These are phyloP conservation scores for Halophytophthora polymorphica DNA, from an alignment of 352 stramenopile genomes.

Conservation along the genomic window DNA sequence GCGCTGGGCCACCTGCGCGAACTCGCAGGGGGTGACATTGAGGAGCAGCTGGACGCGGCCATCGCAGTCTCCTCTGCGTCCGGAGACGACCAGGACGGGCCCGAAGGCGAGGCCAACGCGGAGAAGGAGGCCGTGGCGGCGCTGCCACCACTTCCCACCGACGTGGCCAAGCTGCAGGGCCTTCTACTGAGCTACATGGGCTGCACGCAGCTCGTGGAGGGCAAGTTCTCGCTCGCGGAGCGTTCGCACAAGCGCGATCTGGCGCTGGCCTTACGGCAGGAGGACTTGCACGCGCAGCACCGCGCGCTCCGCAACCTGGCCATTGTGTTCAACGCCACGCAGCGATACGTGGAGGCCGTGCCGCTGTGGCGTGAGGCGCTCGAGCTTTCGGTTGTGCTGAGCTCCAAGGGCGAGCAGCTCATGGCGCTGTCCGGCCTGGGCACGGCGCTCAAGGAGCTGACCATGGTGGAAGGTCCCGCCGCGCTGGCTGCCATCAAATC, in stretches of 20 bases:
- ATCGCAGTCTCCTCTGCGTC: not conserved
- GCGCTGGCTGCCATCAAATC: conserved; percentile 12
- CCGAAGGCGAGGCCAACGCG: not conserved
- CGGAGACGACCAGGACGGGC: conserved; percentile 1
- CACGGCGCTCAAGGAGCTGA: conserved; percentile 31
- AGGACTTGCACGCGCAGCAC: conserved; percentile 53
- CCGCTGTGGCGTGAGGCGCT: conserved; percentile 52
- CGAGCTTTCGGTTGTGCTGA: conserved; percentile 41
- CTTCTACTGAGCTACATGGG: conserved; percentile 44
- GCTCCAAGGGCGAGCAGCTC: conserved; percentile 37
- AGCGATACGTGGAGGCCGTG: conserved; percentile 45
- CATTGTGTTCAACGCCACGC: conserved; percentile 36
- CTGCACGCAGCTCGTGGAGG: conserved; percentile 41
- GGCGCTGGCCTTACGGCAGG: conserved; percentile 37
- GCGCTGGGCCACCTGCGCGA: conserved; percentile 30
- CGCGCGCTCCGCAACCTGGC: conserved; percentile 54
- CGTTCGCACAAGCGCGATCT: conserved; percentile 50
- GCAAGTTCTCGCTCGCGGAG: conserved; percentile 36
- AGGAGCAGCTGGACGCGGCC: conserved; percentile 4
- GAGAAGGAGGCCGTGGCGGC: not conserved
- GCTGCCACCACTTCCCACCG: conserved; percentile 13
- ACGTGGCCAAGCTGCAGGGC: conserved; percentile 44
- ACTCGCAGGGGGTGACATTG: conserved; percentile 11
- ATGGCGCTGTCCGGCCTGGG: conserved; percentile 45
- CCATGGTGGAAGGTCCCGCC: conserved; percentile 15